Evolutionary conservation across 2,329 filamentous ascomycete genomes (phyloP), one percentile per base, ranked within the genome.

Genomic region (Diaporthe velutina): DNA sequence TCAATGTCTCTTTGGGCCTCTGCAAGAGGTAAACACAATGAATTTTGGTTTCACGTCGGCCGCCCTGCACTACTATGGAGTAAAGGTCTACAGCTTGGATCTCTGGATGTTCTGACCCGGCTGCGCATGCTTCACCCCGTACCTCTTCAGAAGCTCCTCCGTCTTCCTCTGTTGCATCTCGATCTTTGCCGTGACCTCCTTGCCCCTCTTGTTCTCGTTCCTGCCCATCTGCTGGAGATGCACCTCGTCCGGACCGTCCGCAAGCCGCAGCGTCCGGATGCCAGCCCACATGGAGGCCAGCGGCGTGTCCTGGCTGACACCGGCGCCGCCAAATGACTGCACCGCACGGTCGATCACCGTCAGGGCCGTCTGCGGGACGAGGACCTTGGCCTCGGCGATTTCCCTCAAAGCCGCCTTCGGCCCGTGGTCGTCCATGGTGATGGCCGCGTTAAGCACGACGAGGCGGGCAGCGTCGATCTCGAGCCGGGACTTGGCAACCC

Each of bases 161-260:
- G 92, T 90, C 86, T 89, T 92, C 80, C 87, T 84, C 82, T 87
- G 89, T 86, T 96, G 94, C 81, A 85, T 86, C 78, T 88, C 84
- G 74, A 95, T 91, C 81, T 89, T 89, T 76, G 88, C 86, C 57
- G 92, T 87, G 61, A 92, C 89, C 78, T 88, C 90, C 77, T 85
- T 82, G 73, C 91, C 92, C 77, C 90, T 89, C 84, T 90, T 93
- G 83, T 95, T 96, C 88, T 97, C 94, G 79, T 95, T 95, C 79
- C 89, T 88, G 22, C 94, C 94, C 86, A 97, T 87, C 86, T 97
- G 94, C 83, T 94, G 88, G 78, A 96, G 85, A 83, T 97, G 97
- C 76, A 98, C 97, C 90, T 99, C 97, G 85, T 99, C 97, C 0
- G 97, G 97, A 0, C 97, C 97, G 84, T 99, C 97, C 0, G 95